Evolutionary conservation across 257 asterid genomes (phyloP).

Genomic region (Osmanthus fragrans): DNA sequence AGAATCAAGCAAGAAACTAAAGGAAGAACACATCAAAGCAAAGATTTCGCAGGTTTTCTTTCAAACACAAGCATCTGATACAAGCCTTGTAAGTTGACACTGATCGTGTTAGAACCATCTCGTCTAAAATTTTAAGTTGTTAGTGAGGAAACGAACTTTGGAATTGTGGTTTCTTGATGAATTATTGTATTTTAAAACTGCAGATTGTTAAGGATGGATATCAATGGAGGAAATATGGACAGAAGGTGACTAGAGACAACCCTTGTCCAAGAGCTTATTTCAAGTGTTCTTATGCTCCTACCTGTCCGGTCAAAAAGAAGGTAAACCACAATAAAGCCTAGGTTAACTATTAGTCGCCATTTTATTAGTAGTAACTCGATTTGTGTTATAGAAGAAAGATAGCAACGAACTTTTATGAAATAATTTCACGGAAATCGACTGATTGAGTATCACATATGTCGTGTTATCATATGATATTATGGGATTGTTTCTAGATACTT

Average conservation of each 20-base stretch:
- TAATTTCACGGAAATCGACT: background rate
- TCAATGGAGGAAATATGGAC: constrained; percentile 84
- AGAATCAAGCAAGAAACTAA: constrained; percentile 68
- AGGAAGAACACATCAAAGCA: constrained; percentile 62
- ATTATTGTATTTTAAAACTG: background rate
- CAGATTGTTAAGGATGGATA: constrained; percentile 89
- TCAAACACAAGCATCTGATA: constrained; percentile 73
- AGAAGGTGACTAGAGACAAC: constrained; percentile 70
- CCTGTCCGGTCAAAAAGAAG: constrained; percentile 94
- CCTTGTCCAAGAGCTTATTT: constrained; percentile 81
- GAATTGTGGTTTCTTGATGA: background rate
- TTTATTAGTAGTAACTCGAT: background rate
- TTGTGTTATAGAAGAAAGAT: background rate
- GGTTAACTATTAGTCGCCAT: background rate
- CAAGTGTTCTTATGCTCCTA: constrained; percentile 93
- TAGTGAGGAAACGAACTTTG: background rate
- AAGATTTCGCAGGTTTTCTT: constrained; percentile 55
- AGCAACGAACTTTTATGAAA: background rate
- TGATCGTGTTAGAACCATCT: background rate
- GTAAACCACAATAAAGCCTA: constrained; percentile 29
- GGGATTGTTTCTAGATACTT: background rate
- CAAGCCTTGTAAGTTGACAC: constrained; percentile 70
- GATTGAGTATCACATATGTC: background rate
- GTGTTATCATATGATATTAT: background rate
- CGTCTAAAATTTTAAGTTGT: background rate